These are phyloP conservation scores for Fusarium circinatum DNA, from an alignment of 2,329 filamentous ascomycete species.

Conservation along the genomic window DNA sequence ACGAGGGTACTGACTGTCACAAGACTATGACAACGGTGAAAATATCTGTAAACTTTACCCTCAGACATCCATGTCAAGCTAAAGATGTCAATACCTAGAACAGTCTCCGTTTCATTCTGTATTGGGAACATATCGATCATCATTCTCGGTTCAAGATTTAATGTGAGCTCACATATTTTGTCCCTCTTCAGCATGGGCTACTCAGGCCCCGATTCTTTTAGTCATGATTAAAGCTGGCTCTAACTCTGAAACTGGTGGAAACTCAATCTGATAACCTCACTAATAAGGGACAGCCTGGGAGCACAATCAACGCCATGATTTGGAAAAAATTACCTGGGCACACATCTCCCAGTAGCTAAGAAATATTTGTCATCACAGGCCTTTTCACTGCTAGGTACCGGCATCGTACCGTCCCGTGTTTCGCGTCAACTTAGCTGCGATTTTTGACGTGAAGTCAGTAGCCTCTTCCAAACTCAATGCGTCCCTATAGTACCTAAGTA, in stretches of 20 bases:
- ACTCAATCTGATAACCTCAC: slow-evolving; percentile 23
- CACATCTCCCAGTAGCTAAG: slow-evolving; percentile 2
- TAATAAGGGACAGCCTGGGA: not conserved
- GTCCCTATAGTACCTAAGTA: not conserved
- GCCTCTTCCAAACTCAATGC: slow-evolving; percentile 17
- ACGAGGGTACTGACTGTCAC: not conserved
- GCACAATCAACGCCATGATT: not conserved
- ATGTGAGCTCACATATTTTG: not conserved
- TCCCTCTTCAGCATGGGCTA: not conserved
- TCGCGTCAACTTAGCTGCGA: slow-evolving; percentile 3
- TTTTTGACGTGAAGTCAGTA: not conserved
- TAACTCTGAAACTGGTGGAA: slow-evolving; percentile 22
- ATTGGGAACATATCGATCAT: not conserved
- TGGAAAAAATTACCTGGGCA: not conserved
- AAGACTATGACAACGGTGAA: not conserved
- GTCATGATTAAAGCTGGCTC: slow-evolving; percentile 5
- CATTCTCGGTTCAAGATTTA: not conserved
- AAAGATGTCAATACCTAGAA: not conserved
- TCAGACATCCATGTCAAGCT: not conserved
- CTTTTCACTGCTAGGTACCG: not conserved
- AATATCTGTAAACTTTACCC: not conserved
- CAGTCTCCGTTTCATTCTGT: not conserved
- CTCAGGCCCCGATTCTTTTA: not conserved
- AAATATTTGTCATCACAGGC: not conserved
- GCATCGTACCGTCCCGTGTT: slow-evolving; percentile 8